A percentile compares a stretch with the other conserved stretches of the same genome.
Evolutionary conservation across 176 grass and related monocot genomes (phyloP).

Genomic region (Cocos nucifera): DNA sequence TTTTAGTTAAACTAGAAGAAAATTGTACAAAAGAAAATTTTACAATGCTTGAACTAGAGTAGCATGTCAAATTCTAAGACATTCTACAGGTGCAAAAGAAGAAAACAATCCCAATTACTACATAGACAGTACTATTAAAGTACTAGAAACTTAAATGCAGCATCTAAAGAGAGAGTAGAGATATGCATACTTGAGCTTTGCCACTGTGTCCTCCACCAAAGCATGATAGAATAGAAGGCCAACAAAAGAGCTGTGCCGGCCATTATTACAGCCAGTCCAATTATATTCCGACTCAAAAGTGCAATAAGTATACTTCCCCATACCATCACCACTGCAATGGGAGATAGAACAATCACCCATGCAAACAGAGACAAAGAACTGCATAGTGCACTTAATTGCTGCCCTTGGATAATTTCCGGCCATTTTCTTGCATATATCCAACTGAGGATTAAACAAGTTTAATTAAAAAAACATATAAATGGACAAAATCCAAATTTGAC

Average conservation of each 20-base stretch:
- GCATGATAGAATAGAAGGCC: slow-evolving; percentile 99
- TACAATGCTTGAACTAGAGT: no score
- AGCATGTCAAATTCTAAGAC: no score
- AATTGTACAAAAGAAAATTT: no score
- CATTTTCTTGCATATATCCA: slow-evolving; percentile 99
- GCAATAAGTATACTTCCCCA: slow-evolving; percentile 83
- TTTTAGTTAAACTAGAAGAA: no score
- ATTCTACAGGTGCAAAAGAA: no score
- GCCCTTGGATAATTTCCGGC: slow-evolving; percentile 75
- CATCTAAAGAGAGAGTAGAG: slow-evolving; percentile 1
- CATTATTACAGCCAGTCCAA: slow-evolving; percentile 98
- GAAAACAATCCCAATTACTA: no score
- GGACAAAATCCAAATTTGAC: slow-evolving; percentile 3
- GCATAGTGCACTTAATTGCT: slow-evolving; percentile 62
- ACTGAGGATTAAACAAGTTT: slow-evolving; percentile 36
- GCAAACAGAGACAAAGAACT: slow-evolving; percentile 58
- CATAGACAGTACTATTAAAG: no score
- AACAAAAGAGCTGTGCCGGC: slow-evolving; percentile 76
- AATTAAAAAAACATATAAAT: slow-evolving; percentile 19
- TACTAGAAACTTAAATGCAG: no score
- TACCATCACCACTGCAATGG: slow-evolving; percentile 48
- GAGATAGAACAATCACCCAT: slow-evolving; percentile 81
- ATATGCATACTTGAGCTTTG: slow-evolving; percentile 94
- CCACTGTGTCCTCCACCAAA: slow-evolving; percentile 99
- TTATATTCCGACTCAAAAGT: slow-evolving; percentile 84